Percentiles rank a stretch among this genome's conserved stretches.
phyloP scores from a whole-genome alignment of 2,329 filamentous ascomycete genomes.

The Claviceps lovelessii region DNA sequence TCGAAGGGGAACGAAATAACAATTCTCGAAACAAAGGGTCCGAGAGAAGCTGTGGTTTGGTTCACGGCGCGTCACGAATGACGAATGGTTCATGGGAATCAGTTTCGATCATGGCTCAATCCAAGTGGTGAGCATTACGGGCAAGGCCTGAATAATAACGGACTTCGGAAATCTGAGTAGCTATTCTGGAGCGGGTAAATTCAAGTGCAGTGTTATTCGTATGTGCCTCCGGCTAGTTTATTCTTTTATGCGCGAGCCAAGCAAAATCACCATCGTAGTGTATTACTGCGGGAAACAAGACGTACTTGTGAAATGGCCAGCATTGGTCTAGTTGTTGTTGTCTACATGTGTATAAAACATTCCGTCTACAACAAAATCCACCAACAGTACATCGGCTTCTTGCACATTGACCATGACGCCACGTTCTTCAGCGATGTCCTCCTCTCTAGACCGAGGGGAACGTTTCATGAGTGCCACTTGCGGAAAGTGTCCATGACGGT shows the following conservation, averaged over 20 bases:
- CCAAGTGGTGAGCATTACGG: too few relatives aligned
- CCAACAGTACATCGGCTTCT: not conserved
- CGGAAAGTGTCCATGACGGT: conserved; percentile 88
- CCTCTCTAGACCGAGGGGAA: not conserved
- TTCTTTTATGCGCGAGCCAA: not conserved
- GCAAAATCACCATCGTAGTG: not conserved
- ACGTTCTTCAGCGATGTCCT: not conserved
- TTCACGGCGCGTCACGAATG: too few relatives aligned
- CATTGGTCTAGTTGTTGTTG: not conserved
- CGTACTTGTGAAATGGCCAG: not conserved
- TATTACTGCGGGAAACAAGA: not conserved
- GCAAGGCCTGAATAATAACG: too few relatives aligned
- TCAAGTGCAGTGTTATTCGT: too few relatives aligned
- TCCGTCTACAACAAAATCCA: not conserved
- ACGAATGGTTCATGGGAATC: not conserved
- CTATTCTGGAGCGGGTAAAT: too few relatives aligned
- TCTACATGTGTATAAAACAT: not conserved
- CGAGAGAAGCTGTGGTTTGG: not conserved
- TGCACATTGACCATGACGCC: not conserved
- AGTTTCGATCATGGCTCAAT: not conserved
- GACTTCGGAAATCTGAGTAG: too few relatives aligned
- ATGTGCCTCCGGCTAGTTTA: too few relatives aligned
- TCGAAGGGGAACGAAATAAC: not conserved
- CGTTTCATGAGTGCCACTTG: conserved; percentile 25
- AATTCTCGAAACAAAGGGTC: not conserved